These are phyloP conservation scores for Ustilago crameri DNA, from an alignment of 1,284 basidiomycete species.

Conservation along the genomic window DNA sequence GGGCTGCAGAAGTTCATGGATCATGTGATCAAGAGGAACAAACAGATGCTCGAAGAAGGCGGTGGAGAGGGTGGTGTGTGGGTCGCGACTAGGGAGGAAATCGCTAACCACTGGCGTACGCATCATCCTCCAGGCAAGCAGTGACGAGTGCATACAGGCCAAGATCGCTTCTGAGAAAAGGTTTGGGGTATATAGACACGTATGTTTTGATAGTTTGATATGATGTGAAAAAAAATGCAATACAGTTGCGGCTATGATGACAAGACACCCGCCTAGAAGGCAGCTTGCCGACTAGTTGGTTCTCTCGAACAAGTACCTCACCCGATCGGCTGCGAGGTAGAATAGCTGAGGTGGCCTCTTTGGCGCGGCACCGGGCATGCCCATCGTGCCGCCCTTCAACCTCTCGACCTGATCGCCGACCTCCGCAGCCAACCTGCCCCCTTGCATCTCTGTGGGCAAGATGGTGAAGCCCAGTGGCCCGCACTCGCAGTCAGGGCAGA, in stretches of 20 bases:
- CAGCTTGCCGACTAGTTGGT: background rate
- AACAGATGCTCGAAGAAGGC: slow-evolving; percentile 44
- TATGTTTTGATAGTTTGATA: no score
- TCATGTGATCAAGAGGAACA: slow-evolving; percentile 59
- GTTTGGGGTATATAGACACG: no score
- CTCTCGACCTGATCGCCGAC: slow-evolving; percentile 55
- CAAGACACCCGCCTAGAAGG: no score
- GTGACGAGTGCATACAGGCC: background rate
- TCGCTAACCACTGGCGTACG: slow-evolving; percentile 69
- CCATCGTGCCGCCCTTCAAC: slow-evolving; percentile 27
- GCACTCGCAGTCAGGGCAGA: slow-evolving; percentile 66
- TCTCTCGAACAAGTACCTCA: slow-evolving; percentile 57
- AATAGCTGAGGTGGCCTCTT: slow-evolving; percentile 48
- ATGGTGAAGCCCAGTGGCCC: slow-evolving; percentile 65
- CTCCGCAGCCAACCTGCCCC: slow-evolving; percentile 51
- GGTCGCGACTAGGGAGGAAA: slow-evolving; percentile 69
- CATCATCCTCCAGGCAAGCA: slow-evolving; percentile 54
- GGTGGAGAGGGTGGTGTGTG: slow-evolving; percentile 68
- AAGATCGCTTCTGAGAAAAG: no score
- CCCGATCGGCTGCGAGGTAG: slow-evolving; percentile 58
- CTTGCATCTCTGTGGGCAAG: slow-evolving; percentile 49
- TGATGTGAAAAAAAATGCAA: no score
- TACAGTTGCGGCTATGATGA: no score
- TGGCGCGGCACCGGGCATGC: slow-evolving; percentile 1
- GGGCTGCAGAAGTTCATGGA: slow-evolving; percentile 69